phyloP scores from a whole-genome alignment of 805 yeast species.

The Candida rishiriensis region DNA sequence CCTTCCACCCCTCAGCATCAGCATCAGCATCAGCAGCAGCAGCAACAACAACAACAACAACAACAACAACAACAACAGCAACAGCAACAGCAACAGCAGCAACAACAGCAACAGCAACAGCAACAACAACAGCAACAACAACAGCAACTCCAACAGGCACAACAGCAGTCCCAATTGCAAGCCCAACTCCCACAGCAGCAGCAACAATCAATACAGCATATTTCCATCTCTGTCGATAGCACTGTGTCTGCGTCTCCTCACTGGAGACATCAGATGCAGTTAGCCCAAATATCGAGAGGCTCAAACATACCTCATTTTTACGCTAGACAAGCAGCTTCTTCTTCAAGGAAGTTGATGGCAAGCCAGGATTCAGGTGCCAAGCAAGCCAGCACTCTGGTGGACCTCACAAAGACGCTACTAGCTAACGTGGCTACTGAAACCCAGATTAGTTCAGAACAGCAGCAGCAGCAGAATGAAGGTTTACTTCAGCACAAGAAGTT shows the following conservation, averaged over 20 bases:
- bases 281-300: conserved; percentile 66
- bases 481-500: conserved; percentile 35
- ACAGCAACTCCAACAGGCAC: conserved; percentile 2
- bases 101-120: conserved; percentile 29
- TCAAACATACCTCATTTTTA: conserved; percentile 71
- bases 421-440: conserved; percentile 27
- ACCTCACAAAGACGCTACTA: conserved; percentile 35
- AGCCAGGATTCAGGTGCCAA: conserved; percentile 33
- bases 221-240: conserved; percentile 31
- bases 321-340: conserved; percentile 77
- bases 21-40: conserved; percentile 20
- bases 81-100: conserved; percentile 27
- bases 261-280: conserved; percentile 79
- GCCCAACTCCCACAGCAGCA: conserved; percentile 19
- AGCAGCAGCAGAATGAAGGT: conserved; percentile 31
- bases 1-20: conserved; percentile 27
- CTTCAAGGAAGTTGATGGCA: conserved; percentile 44
- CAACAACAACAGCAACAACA: conserved; percentile 26
- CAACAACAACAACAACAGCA: conserved; percentile 11
- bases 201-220: conserved; percentile 19
- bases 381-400: conserved; percentile 33
- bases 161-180: conserved; percentile 8
- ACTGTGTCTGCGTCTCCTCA: conserved; percentile 35
- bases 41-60: conserved; percentile 12
- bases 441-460: conserved; percentile 20